Base-by-base conservation (phyloP, 495 filamentous ascomycete genomes). In the Aspergillus conjunctus region DNA sequence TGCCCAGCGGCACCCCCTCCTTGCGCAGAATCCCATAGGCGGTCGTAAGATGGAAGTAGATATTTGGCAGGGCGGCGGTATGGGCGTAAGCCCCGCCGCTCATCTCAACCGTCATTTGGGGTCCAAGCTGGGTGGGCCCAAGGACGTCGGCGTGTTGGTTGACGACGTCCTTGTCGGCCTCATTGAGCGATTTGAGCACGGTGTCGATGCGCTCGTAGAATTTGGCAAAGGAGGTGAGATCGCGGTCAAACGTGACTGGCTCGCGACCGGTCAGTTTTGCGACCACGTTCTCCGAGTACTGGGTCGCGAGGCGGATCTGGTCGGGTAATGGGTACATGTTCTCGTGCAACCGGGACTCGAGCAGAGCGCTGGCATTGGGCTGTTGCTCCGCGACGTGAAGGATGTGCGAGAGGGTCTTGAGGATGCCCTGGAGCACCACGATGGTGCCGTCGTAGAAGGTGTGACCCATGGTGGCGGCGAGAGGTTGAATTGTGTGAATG, bases 21-120 rank as follows among this genome's bases (percentile, higher is more conserved):
- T 69, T 76, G 43, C 85, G 68, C 45, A 88, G 61, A 60, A 89
- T 82, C 6, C 65, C 74, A 73, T 88, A 88, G 18, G 83, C 73
- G 8, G 77, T 86, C 2, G 64, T 70, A 31, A 83, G 32, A 70
- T 88, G 87, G 68, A 89, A 88, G 61, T 77, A 84, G 46, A 87
- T 74, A 66, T 88, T 85, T 46, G 86, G 83, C 31, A 81, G 18
- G 6, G 72, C 70, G 52, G 73, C 77, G 4, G 65, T 66, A 55
- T 71, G 51, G 21, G 81, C 63, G 68, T 81, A 82, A 1, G 26
- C 52, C 15, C 64, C 58, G 3, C 63, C 59, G n/a, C 58, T 68
- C 53, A 68, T 64, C 3, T 64, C 51, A 15, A 59, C 49, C 17
- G 9, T 43, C 11, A 3, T 4, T 45, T 46, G 31, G 3, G 61